A percentile compares a stretch with the other conserved stretches of the same genome.
Conservation (phyloP, 2,329 filamentous ascomycete species). For the Clonostachys rhizophaga region DNA sequence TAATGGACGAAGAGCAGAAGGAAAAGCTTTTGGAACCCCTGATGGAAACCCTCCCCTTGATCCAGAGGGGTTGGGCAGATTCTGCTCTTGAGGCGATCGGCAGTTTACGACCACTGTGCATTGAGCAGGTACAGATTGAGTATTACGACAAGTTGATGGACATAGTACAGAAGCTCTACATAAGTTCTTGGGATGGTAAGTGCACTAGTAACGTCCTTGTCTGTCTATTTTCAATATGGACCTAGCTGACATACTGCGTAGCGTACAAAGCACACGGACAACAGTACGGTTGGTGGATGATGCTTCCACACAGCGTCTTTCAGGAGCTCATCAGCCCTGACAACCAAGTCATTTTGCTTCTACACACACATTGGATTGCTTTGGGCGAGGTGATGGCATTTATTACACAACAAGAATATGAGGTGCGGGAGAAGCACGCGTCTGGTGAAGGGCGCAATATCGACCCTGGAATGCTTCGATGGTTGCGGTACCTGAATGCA, state of each 20-base stretch:
- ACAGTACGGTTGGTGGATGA: conserved; percentile 55
- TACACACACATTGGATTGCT: conserved; percentile 50
- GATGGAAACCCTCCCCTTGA: conserved; percentile 38
- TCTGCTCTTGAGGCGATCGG: conserved; percentile 37
- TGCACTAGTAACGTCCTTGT: neutral
- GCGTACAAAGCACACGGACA: conserved; percentile 44
- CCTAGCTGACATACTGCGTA: conserved; percentile 8
- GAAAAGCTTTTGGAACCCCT: conserved; percentile 31
- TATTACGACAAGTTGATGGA: conserved; percentile 39
- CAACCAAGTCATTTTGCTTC: conserved; percentile 39
- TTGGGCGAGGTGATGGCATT: conserved; percentile 48
- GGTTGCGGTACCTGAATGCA: conserved; percentile 45
- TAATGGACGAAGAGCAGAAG: conserved; percentile 33
- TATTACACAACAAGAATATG: conserved; percentile 36
- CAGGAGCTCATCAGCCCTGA: conserved; percentile 40
- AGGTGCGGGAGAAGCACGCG: conserved; percentile 19
- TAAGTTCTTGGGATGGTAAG: conserved; percentile 48
- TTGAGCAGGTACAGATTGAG: conserved; percentile 32
- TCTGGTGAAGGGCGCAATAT: conserved; percentile 6
- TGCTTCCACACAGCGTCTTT: conserved; percentile 47
- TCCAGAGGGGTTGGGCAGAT: conserved; percentile 38
- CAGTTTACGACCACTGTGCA: conserved; percentile 36
- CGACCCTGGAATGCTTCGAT: conserved; percentile 40
- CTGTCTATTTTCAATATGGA: neutral
- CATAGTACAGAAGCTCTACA: conserved; percentile 45